Evolutionary conservation across 495 filamentous ascomycete species (phyloP), one percentile per base, ranked within the genome.

Genomic region (Xylaria sp.): DNA sequence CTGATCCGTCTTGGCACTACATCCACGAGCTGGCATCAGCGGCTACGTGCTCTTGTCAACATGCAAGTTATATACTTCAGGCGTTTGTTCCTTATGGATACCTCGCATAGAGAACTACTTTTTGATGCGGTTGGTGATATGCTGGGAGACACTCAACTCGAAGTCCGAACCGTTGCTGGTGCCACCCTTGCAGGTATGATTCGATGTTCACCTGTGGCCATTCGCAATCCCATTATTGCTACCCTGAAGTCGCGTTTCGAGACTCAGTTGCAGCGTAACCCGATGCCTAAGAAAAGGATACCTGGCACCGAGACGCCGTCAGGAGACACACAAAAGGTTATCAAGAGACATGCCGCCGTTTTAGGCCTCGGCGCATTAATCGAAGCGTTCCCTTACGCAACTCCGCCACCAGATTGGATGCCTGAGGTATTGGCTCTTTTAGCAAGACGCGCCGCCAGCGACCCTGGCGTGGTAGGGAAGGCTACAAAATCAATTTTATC

Each of bases 11-110:
- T 99, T 69, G 96, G 97, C 48, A 92, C 90, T 74, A 92, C 89
- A 14, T 91, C 95, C 0, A 82, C 91, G 3, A 92, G 91, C n/a
- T 99, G 96, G 96, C 96, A 99, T 78, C 97, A 98, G 80, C 93
- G 96, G 29, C 86, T 99, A 46, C 90, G 96, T n/a, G 93, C 97
- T 33, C 89, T 98, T 74, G 97, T 99, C 82, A 98, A 98, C 82
- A 98, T 99, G 86, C 96, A 99, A 80, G 95, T 98, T 76, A 91
- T 99, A 77, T 99, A 97, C 84, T 99, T 98, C 89, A 93, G 96
- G 52, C 92, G 94, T 37, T 86, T 99, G 31, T 99, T 99, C 87
- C 84, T 98, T n/a, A 92, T 97, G 73, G 89, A 90, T n/a, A 81
- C 85, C 12, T 79, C 84, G 19, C 89, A 97, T 76, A 92, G 96